Evolutionary conservation across 176 grass and related monocot species (phyloP), one percentile per base, ranked within the genome.

Genomic region (Musa beccarii): DNA sequence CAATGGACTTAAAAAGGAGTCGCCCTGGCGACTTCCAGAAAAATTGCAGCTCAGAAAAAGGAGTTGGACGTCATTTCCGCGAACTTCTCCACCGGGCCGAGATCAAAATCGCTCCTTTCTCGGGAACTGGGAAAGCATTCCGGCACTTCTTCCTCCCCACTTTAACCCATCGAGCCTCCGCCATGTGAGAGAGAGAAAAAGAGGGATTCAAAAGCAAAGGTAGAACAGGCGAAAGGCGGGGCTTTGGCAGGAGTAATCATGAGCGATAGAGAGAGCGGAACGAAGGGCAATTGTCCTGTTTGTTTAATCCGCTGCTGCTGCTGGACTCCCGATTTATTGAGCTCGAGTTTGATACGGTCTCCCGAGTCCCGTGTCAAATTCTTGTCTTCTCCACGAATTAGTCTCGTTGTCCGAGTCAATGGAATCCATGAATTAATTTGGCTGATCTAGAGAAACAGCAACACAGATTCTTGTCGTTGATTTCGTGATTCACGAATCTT

Each of bases 111-210:
- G 53, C 53, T 28, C 20, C 53, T 73, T 52, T 54, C 71, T 73
- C 71, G 71, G 52, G 49, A 53, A 53, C 21, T 25, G 50, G 1
- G 21, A 73, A 73, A 73, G 71, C 51, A 73, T 73, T 73, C 71
- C 49, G 50, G 71, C 24, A 4, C 51, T 54, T 54, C 68, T 51
- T 70, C 34, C 43, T 70, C 34, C 29, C 34, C 49, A 10, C 68
- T 70, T 70, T 70, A 70, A 17, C 49, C 10, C 49, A 19, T 70
- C 34, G 68, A 43, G 43, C 43, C 25, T 51, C 25, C 29, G 68
- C 43, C 68, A 70, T 70, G 43, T 51, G 68, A 49, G 68, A 11
- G 34, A 70, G 17, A 70, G 49, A 51, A 50, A 53, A 20, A 54
- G 70, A 15, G 8, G 9, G 68, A 51, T 50, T 71, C 70, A 10